Evolutionary conservation across 2,329 filamentous ascomycete genomes (phyloP), one percentile per base, ranked within the genome.

Genomic region (Alternaria panax): DNA sequence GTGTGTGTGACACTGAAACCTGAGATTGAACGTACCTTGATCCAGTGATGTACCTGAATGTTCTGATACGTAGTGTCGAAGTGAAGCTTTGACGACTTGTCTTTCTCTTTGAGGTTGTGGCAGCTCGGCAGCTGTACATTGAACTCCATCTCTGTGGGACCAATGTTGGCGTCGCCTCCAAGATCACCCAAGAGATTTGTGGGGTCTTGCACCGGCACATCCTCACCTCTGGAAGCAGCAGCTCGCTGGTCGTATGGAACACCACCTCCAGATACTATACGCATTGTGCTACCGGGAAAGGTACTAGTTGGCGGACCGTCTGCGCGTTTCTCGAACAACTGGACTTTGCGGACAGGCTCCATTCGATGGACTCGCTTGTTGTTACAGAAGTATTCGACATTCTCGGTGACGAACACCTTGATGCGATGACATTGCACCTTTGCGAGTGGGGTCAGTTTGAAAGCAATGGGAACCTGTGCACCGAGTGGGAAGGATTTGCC

Each of bases 51-150:
- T 54, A 97, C 93, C 71, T 95, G 92, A 52, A 96, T 94, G 64
- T 96, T 96, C 73, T 92, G 91, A 84, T 94, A 97, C 57, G 92
- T 96, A 54, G 92, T 96, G 74, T 97, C 93, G 53, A 94, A 94
- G 75, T 97, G 90, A 59, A 97, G 80, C 60, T 87, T 86, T 59
- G 87, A 84, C 25, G 78, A 73, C 63, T 85, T 84, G 71, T 93
- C 89, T 46, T 89, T 90, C 22, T 90, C 87, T 67, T 81, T 85
- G 90, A 96, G 93, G 73, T 90, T 89, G 68, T 92, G 88, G 74
- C 93, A 97, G 34, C 92, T 96, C 11, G 93, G 93, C 48, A 97
- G 84, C 79, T 96, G 92, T 9, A 97, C 92, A 62, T 90, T 95
- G 83, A 96, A 94, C 75, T 97, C 93, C 82, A 97, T 93, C 79